Evolutionary conservation across 441 rosid species (phyloP), one percentile per base, ranked within the genome.

Genomic region (Erodium texanum): DNA sequence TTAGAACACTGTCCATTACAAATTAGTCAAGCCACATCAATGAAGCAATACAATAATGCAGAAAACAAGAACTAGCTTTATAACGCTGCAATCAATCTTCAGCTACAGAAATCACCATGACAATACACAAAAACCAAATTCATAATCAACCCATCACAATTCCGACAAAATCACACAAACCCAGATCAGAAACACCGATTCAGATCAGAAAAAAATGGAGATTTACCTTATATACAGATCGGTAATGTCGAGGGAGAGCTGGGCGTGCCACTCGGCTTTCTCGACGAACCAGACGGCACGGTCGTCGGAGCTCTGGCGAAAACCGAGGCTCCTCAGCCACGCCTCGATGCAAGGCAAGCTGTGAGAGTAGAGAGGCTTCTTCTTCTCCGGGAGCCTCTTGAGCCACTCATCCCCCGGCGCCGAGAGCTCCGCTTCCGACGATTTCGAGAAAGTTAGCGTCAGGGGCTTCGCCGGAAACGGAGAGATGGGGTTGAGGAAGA

Each of bases 271-370:
- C 71, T 92, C 91, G 61, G 82, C 84, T 72, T 89, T 87, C 73
- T 92, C 87, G 41, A 88, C 68, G 43, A 85, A 69, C 97, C 97
- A 91, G 71, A 89, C 73, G 34, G 96, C 93, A 24, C 88, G 86
- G 77, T 87, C 92, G n/a, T 87, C 96, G 68, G 77, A 80, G 77
- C 86, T 84, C 76, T 86, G 97, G 56, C 65, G 73, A 82, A 91
- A 94, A 75, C 94, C 97, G 70, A 91, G 65, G 19, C 70, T 82
- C 73, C 73, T 85, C 38, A 91, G 79, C 99, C 97, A 94, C n/a
- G 94, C 91, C 66, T 94, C 97, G 70, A 91, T 87, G 68, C 97
- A 88, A 36, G 97, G 97, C 81, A 91, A 79, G 78, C 97, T 94
- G 66, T 94, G 96, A 22, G 99, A 89, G 73, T 89, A 94, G 65